A percentile compares a stretch with the other conserved stretches of the same genome.
Conservation (phyloP, 257 asterid genomes). For the Ilex asprella region DNA sequence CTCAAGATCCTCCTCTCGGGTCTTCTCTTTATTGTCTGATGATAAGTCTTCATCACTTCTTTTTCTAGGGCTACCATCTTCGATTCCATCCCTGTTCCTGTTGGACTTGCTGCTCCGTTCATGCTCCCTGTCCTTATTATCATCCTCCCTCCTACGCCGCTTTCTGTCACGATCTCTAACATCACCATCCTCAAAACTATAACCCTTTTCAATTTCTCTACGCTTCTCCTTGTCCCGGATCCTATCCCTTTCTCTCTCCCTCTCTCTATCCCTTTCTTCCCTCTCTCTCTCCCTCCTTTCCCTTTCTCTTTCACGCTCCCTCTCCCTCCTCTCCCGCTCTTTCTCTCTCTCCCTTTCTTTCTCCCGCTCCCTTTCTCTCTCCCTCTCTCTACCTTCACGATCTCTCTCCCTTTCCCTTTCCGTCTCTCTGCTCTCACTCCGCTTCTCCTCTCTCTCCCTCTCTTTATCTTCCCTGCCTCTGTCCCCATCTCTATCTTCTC, state of each 20-base stretch:
- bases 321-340: conserved; percentile 5
- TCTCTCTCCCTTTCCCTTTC: too few relatives aligned
- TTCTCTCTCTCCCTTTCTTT: conserved; percentile 24
- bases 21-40: conserved; percentile 29
- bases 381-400: too few relatives aligned
- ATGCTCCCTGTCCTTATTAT: conserved; percentile 33
- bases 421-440: too few relatives aligned
- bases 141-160: conserved; percentile 65
- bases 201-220: conserved; percentile 32
- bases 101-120: conserved; percentile 36
- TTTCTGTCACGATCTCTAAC: conserved; percentile 50
- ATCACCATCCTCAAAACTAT: conserved; percentile 43
- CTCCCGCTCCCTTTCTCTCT: conserved; percentile 12
- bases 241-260: conserved; percentile 34
- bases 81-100: conserved; percentile 39
- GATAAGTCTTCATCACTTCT: conserved; percentile 34
- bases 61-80: conserved; percentile 33
- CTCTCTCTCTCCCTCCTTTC: conserved; percentile 18
- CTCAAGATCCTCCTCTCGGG: conserved; percentile 63
- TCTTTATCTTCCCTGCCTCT: conserved; percentile 3
- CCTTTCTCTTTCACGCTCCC: conserved; percentile 9
- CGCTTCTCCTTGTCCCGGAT: conserved; percentile 40
- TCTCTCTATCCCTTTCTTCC: conserved; percentile 34
- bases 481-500: background rate
- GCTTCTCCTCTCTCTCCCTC: conserved; percentile 3